phyloP scores from a whole-genome alignment of 495 filamentous ascomycete species.

The Glonium stellatum region DNA sequence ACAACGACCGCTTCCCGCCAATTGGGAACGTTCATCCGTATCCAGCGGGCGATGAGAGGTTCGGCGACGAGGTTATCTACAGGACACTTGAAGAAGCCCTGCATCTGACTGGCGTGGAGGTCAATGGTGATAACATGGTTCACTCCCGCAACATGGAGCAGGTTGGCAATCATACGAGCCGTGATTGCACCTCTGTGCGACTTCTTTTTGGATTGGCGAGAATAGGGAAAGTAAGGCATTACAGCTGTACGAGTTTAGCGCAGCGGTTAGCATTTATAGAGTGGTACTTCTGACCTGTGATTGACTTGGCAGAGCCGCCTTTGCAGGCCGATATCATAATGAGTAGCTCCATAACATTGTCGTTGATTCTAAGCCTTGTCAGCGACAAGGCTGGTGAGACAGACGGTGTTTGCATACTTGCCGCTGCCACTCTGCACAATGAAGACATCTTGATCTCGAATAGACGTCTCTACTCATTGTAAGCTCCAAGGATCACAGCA shows the following conservation, averaged over 20 bases:
- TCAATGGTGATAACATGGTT: constrained; percentile 97
- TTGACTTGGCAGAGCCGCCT: constrained; percentile 91
- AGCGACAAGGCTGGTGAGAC: constrained; percentile 4
- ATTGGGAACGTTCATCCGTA: constrained; percentile 72
- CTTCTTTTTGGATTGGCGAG: constrained; percentile 98
- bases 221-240: constrained; percentile 98
- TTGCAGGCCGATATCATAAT: constrained; percentile 99
- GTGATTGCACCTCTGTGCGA: constrained; percentile 94
- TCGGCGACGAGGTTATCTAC: constrained; percentile 97
- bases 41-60: constrained; percentile 93
- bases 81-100: constrained; percentile 96
- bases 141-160: constrained; percentile 85
- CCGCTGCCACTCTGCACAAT: constrained; percentile 94
- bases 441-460: constrained; percentile 97
- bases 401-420: constrained; percentile 41
- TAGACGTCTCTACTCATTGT: constrained; percentile 53
- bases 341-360: constrained; percentile 95
- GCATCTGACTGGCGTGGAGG: constrained; percentile 87
- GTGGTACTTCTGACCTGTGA: constrained; percentile 64
- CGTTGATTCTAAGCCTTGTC: constrained; percentile 61
- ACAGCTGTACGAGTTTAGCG: constrained; percentile 57
- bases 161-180: constrained; percentile 92
- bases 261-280: background rate
- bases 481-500: background rate
- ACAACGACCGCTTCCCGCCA: constrained; percentile 94